These are phyloP conservation scores for Tolypocladium sp. DNA, from an alignment of 2,329 filamentous ascomycete genomes.

Conservation along the genomic window DNA sequence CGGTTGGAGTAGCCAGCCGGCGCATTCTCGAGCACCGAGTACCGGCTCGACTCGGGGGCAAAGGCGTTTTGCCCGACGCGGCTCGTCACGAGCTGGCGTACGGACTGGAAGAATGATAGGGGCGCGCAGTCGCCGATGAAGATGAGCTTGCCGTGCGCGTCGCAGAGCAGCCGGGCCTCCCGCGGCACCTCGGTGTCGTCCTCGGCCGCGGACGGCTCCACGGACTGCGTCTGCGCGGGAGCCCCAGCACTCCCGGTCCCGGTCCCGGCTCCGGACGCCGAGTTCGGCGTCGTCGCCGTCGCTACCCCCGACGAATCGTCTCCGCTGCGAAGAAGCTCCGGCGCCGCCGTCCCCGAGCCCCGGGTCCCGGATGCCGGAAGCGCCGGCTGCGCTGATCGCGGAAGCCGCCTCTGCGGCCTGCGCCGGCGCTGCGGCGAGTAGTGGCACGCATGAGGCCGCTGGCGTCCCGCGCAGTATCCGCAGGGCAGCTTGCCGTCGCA, in stretches of 20 bases:
- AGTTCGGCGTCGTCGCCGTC: background rate
- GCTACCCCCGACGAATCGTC: background rate
- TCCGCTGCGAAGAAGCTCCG: background rate
- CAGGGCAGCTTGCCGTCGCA: slow-evolving; percentile 46
- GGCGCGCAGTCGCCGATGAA: slow-evolving; percentile 50
- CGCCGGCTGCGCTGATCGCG: background rate
- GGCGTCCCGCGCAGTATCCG: slow-evolving; percentile 36
- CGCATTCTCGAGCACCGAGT: slow-evolving; percentile 39
- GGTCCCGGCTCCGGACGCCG: background rate
- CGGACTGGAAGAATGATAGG: slow-evolving; percentile 45
- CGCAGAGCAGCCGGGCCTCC: slow-evolving; percentile 41
- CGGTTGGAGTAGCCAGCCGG: slow-evolving; percentile 10
- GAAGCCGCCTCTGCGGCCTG: slow-evolving; percentile 10
- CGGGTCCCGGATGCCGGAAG: background rate
- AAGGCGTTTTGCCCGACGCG: slow-evolving; percentile 40
- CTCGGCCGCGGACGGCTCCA: slow-evolving; percentile 18
- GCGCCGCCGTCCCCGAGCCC: background rate
- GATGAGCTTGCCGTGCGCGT: slow-evolving; percentile 43
- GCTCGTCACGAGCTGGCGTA: slow-evolving; percentile 40
- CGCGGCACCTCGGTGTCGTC: slow-evolving; percentile 46
- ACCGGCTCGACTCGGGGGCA: slow-evolving; percentile 39
- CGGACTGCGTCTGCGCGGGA: background rate
- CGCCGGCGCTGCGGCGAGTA: slow-evolving; percentile 37
- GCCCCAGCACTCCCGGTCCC: background rate
- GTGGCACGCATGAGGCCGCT: slow-evolving; percentile 32